Evolutionary conservation across 176 grass and related monocot species (phyloP).

Genomic region (Raddia distichophylla): DNA sequence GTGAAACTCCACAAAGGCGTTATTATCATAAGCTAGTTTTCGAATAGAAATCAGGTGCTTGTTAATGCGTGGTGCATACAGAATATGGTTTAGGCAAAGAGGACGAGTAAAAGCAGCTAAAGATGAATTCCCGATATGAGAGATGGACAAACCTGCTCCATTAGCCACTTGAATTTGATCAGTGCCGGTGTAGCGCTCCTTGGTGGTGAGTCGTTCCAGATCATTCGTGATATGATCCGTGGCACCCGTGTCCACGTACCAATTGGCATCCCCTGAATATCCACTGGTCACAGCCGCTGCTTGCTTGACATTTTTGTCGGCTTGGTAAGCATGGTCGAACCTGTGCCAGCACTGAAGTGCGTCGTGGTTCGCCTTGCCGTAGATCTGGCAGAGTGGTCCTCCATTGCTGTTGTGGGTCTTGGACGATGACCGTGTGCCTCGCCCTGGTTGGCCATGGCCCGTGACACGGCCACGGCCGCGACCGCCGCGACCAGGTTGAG

Average conservation of each 20-base stretch:
- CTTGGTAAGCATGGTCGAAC: no score
- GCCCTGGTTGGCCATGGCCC: no score
- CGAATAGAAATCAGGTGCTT: neutral
- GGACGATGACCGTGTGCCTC: no score
- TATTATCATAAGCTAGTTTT: neutral
- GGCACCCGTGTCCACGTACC: neutral
- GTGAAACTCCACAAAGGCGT: neutral
- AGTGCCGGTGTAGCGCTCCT: fast-evolving
- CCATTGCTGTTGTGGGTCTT: neutral
- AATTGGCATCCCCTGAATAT: neutral
- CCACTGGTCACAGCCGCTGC: no score
- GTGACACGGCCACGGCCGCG: no score
- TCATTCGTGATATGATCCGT: neutral
- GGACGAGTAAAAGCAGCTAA: neutral
- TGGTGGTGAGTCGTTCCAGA: neutral
- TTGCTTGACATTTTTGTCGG: no score
- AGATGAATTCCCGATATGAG: neutral
- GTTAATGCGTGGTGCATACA: neutral
- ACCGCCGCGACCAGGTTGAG: neutral
- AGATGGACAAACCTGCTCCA: neutral
- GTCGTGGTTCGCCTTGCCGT: neutral
- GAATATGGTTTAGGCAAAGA: neutral
- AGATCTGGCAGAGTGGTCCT: fast-evolving
- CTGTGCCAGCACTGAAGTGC: no score
- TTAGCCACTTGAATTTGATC: neutral